Conservation (phyloP, 2,329 filamentous ascomycete species). For the Pseudogymnoascus sp. region DNA sequence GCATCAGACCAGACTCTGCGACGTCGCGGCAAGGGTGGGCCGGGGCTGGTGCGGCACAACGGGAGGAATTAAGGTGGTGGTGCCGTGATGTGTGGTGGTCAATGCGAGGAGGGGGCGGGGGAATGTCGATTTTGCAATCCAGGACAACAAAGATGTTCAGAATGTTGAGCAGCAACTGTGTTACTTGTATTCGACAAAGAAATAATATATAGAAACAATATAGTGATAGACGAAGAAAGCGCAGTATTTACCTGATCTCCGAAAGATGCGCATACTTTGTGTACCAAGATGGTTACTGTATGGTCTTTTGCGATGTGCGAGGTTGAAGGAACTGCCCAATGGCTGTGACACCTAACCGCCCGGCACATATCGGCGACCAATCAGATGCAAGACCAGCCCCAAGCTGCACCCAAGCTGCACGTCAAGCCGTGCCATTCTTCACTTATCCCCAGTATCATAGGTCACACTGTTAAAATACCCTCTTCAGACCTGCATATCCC, state of each 20-base stretch:
- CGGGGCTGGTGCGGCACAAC: background rate
- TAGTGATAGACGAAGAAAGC: background rate
- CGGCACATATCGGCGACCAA: background rate
- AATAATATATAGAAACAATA: background rate
- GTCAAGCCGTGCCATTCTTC: slow-evolving; percentile 7
- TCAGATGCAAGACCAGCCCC: background rate
- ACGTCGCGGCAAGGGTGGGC: slow-evolving; percentile 6
- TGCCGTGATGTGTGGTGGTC: background rate
- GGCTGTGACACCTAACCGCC: slow-evolving; percentile 1
- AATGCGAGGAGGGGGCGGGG: background rate
- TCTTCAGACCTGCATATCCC: background rate
- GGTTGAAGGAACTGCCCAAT: background rate
- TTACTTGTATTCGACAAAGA: background rate
- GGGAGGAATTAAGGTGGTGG: slow-evolving; percentile 3
- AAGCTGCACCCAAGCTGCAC: background rate
- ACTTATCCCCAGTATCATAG: slow-evolving; percentile 4
- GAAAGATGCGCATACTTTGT: background rate
- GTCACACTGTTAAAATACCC: slow-evolving; percentile 1
- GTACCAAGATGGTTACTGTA: background rate
- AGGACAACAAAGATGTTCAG: background rate
- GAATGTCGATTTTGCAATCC: background rate
- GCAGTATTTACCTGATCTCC: background rate
- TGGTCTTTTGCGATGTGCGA: background rate
- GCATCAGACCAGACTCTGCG: background rate
- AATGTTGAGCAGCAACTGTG: background rate